phyloP scores from a whole-genome alignment of 2,329 filamentous ascomycete species.

The Trichophyton simii region DNA sequence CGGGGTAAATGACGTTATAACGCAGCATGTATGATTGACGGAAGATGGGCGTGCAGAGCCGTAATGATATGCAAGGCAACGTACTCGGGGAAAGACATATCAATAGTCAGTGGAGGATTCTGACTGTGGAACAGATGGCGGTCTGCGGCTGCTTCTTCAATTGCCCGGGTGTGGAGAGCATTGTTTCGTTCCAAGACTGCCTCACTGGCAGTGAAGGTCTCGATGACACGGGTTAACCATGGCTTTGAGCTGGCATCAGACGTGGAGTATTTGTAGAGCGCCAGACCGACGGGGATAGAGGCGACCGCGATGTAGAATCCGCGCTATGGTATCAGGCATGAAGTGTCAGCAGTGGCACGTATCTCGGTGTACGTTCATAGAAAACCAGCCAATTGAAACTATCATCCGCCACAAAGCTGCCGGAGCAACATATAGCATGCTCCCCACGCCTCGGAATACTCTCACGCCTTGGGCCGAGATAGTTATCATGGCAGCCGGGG shows the following conservation, averaged over 20 bases:
- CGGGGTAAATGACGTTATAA: constrained; percentile 3
- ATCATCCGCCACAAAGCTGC: background rate
- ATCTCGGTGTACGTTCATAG: background rate
- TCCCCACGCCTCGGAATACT: background rate
- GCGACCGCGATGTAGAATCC: constrained; percentile 37
- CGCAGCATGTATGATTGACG: background rate
- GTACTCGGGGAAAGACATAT: constrained; percentile 53
- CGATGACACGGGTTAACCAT: constrained; percentile 38
- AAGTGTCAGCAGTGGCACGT: constrained; percentile 8
- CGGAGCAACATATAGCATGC: background rate
- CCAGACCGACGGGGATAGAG: constrained; percentile 30
- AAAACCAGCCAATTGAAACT: background rate
- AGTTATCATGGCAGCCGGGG: background rate
- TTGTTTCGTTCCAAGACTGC: constrained; percentile 45
- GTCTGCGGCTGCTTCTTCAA: constrained; percentile 53
- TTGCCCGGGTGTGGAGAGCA: constrained; percentile 45
- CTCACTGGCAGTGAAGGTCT: constrained; percentile 43
- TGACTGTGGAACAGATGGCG: constrained; percentile 46
- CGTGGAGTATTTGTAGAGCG: constrained; percentile 31
- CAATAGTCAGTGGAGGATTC: constrained; percentile 32
- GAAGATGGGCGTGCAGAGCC: background rate
- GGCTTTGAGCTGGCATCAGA: constrained; percentile 28
- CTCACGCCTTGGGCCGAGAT: background rate
- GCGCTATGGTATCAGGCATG: constrained; percentile 21
- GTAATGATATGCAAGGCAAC: constrained; percentile 23